Conservation (phyloP, 73 alveolate species). For the Effrenium voratum region DNA sequence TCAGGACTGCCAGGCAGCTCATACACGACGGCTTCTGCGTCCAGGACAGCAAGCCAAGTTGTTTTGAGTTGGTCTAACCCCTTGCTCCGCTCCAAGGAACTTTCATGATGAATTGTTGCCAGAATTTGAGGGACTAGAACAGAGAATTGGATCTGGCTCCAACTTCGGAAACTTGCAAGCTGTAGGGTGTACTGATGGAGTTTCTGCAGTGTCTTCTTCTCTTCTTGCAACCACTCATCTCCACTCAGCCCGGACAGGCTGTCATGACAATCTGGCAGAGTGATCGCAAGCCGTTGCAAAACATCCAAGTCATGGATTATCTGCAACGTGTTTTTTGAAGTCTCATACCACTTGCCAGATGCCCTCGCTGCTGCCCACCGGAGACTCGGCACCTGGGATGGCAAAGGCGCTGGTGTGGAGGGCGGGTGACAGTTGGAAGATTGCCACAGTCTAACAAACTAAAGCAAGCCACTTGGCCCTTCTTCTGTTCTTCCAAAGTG, state of each 20-base stretch:
- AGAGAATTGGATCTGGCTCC: slow-evolving; percentile 6
- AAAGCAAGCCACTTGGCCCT: background rate
- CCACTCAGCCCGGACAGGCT: background rate
- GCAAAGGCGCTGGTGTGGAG: background rate
- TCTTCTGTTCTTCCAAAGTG: background rate
- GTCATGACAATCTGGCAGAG: no score
- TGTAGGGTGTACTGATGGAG: background rate
- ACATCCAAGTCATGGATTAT: background rate
- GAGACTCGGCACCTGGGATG: background rate
- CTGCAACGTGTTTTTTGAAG: background rate
- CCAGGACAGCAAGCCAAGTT: background rate
- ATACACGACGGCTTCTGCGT: background rate
- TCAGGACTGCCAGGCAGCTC: background rate
- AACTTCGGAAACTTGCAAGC: background rate
- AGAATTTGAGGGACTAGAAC: background rate
- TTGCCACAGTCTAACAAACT: background rate
- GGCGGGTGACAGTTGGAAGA: background rate
- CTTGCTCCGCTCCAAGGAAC: background rate
- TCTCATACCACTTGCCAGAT: background rate
- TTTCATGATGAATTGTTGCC: background rate
- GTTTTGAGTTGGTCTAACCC: background rate
- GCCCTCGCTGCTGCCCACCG: slow-evolving; percentile 9
- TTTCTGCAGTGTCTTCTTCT: background rate
- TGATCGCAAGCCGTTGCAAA: background rate
- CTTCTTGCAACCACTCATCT: background rate